Evolutionary conservation across 805 yeast genomes (phyloP).

Genomic region (Priceomyces carsonii): DNA sequence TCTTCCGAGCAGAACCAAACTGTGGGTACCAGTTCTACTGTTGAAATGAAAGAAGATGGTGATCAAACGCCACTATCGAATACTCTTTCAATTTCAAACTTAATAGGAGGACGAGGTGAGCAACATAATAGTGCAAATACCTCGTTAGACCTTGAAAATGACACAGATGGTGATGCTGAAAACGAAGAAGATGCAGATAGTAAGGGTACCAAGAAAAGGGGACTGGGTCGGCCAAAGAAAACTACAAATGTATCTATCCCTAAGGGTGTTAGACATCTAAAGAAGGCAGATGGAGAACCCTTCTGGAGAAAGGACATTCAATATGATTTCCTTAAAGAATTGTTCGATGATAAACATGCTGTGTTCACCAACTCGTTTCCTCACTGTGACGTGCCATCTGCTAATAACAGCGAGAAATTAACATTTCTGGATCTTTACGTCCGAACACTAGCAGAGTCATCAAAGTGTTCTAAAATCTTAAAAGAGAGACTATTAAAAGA

Average conservation of each 20-base stretch:
- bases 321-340: constrained; percentile 65
- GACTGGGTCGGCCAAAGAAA: constrained; percentile 17
- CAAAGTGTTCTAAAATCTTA: constrained; percentile 79
- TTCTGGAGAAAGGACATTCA: constrained; percentile 88
- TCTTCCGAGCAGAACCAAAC: too few species aligned
- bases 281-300: constrained; percentile 90
- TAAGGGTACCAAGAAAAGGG: constrained; percentile 6
- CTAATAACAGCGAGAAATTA: constrained; percentile 44
- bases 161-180: constrained; percentile 13
- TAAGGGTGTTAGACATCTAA: constrained; percentile 58
- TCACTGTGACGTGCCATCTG: constrained; percentile 37
- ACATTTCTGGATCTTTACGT: constrained; percentile 86
- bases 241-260: constrained; percentile 18
- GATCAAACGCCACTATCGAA: constrained; percentile 8
- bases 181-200: constrained; percentile 10
- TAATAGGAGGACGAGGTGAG: constrained; percentile 10
- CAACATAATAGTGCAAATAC: constrained; percentile 9
- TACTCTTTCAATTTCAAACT: constrained; percentile 14
- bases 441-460: constrained; percentile 76
- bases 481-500: constrained; percentile 73
- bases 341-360: constrained; percentile 62
- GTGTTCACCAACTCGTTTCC: constrained; percentile 70
- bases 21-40: too few species aligned
- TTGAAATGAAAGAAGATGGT: background rate
- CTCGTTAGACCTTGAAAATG: constrained; percentile 13